Conservation (phyloP, 2,329 filamentous ascomycete genomes). For the Cordyceps cicadae region DNA sequence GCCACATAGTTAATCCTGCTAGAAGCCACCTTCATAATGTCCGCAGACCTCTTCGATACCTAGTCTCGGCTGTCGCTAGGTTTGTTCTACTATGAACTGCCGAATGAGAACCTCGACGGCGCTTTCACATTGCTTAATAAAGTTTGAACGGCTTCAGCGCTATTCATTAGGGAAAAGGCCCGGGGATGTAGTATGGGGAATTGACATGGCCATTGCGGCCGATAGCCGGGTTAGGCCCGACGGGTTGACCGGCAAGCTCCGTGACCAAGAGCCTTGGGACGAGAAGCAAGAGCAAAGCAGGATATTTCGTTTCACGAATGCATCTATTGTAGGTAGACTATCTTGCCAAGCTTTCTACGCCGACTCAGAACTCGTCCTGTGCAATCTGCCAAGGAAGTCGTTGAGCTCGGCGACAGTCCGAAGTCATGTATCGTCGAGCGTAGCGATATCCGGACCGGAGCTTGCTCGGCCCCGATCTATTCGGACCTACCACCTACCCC, state of each 20-base stretch:
- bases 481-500: neutral
- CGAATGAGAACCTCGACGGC: neutral
- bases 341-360: neutral
- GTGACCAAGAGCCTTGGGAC: neutral
- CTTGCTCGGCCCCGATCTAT: neutral
- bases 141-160: neutral
- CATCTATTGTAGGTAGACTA: too few species aligned
- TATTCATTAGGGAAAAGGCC: neutral
- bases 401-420: neutral
- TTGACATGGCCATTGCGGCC: neutral
- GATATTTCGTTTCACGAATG: neutral
- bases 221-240: neutral
- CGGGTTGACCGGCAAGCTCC: neutral
- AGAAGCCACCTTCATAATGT: neutral
- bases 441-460: neutral
- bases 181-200: neutral
- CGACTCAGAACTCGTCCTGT: fast-evolving
- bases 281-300: neutral
- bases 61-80: too few species aligned
- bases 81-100: neutral
- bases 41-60: neutral
- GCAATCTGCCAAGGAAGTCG: too few species aligned
- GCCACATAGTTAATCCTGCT: neutral
- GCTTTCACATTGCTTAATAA: neutral
- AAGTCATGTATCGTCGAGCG: neutral